Base-by-base conservation (phyloP, 495 filamentous ascomycete genomes). In the Penicillium pancosmium region DNA sequence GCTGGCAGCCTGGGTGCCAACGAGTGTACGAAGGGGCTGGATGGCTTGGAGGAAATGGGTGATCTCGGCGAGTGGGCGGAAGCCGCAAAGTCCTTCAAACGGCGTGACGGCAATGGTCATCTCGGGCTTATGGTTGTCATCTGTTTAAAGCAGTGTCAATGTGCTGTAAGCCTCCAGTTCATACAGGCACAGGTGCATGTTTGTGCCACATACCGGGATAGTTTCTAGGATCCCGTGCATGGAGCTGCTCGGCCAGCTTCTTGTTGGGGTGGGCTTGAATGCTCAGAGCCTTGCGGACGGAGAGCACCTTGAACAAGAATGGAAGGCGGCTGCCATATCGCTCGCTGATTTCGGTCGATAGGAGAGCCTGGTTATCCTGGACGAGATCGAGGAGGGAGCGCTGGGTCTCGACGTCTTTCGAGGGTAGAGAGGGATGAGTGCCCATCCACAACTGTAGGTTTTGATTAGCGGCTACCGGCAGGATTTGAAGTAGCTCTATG, bases 191-290 rank as follows among this genome's bases (percentile, higher is more conserved):
- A 13, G 4, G 9, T 1, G 4, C 13, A 7, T 18, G 0, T 48
- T 19, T 40, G 10, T 4, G 8, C 9, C 46, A 61, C 71, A 50
- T 66, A 87, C 85, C 86, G 57, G 93, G 93, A 67, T 98, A 98
- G 80, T 98, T 95, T 78, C 89, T 91, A 16, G 91, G 84, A 66
- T 98, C 94, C 59, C 82, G 83, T 23, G 84, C 83, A 73, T 97
- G 94, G 23, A 98, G 79, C 68, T 90, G 75, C 75, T 96, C 93
- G 27, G 94, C 94, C 35, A 98, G 86, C 71, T 92, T 94, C 83
- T 98, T 98, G 78, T 98, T 96, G 50, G 94, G 94, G 64, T 98
- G 94, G 27, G 94, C 94, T 73, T 98, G 94, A 62, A 98, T 98
- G 64, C 91, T 95, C 52, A 98, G 82, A 4, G 94, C 94, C 67